phyloP scores from a whole-genome alignment of 805 yeast species.

The Cyberlindnera mississippiensis region DNA sequence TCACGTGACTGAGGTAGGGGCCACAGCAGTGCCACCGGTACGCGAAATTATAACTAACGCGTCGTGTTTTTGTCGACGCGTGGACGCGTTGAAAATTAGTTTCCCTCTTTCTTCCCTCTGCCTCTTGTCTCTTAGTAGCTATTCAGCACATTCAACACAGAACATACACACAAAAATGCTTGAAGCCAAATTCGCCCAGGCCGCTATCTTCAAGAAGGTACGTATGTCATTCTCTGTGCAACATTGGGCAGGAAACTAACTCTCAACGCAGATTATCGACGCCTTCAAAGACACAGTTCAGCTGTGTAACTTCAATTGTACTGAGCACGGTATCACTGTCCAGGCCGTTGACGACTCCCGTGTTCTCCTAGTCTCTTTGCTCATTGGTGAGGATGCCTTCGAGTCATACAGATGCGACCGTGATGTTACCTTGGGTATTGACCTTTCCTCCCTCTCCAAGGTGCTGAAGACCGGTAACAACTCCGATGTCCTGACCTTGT shows the following conservation, averaged over 20 bases:
- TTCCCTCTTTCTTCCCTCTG: neutral
- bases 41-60: no score
- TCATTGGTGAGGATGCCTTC: slow-evolving; percentile 86
- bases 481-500: slow-evolving; percentile 80
- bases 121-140: neutral
- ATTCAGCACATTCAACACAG: neutral
- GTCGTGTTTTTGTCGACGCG: no score
- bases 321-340: slow-evolving; percentile 90
- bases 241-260: slow-evolving; percentile 5
- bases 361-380: slow-evolving; percentile 83
- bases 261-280: slow-evolving; percentile 60
- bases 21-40: no score
- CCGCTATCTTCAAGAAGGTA: slow-evolving; percentile 76
- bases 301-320: slow-evolving; percentile 93
- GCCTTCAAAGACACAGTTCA: slow-evolving; percentile 93
- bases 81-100: no score
- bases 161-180: slow-evolving; percentile 52
- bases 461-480: slow-evolving; percentile 89
- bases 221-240: slow-evolving; percentile 1
- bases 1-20: no score
- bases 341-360: slow-evolving; percentile 98
- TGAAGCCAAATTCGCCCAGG: slow-evolving; percentile 96
- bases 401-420: slow-evolving; percentile 93
- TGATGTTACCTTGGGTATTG: slow-evolving; percentile 86
- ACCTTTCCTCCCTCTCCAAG: slow-evolving; percentile 81